Conservation (phyloP, 2,329 filamentous ascomycete genomes). For the Alternaria triticina region DNA sequence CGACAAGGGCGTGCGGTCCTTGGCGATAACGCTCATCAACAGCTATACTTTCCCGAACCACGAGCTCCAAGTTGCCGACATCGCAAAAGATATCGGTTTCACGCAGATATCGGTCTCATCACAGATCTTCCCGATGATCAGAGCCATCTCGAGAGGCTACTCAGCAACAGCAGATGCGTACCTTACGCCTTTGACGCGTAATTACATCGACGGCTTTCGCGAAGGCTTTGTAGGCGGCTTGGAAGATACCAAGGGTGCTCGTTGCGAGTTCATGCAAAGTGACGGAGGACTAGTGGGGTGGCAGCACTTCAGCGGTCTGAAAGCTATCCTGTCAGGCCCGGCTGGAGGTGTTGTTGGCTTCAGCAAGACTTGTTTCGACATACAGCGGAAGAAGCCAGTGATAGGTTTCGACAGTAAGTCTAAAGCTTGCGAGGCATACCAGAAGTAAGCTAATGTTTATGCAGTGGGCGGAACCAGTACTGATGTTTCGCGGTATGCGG, state of each 20-base stretch:
- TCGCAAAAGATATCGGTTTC: conserved; percentile 40
- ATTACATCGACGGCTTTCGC: conserved; percentile 32
- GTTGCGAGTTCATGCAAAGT: conserved; percentile 45
- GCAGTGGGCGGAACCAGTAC: conserved; percentile 41
- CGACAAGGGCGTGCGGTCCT: conserved; percentile 42
- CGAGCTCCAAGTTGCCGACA: conserved; percentile 30
- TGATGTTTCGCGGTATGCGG: conserved; percentile 44
- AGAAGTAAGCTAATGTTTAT: not conserved
- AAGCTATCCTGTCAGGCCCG: conserved; percentile 42
- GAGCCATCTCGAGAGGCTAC: conserved; percentile 26
- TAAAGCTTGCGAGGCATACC: not conserved
- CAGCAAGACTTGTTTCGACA: conserved; percentile 40
- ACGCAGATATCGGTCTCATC: conserved; percentile 36
- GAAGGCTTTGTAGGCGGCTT: conserved; percentile 34
- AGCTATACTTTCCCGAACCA: conserved; percentile 45
- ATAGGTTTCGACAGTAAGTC: conserved; percentile 33
- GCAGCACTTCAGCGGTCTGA: conserved; percentile 37
- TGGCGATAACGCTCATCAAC: conserved; percentile 46
- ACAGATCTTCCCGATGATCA: conserved; percentile 31
- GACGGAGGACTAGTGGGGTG: conserved; percentile 40
- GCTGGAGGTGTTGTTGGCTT: conserved; percentile 47
- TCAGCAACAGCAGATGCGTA: conserved; percentile 38
- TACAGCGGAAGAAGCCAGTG: conserved; percentile 27
- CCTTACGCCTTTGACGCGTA: conserved; percentile 29
- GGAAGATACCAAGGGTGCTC: conserved; percentile 26